These are phyloP conservation scores for Cercospora sojina DNA, from an alignment of 2,329 filamentous ascomycete species.

Conservation along the genomic window DNA sequence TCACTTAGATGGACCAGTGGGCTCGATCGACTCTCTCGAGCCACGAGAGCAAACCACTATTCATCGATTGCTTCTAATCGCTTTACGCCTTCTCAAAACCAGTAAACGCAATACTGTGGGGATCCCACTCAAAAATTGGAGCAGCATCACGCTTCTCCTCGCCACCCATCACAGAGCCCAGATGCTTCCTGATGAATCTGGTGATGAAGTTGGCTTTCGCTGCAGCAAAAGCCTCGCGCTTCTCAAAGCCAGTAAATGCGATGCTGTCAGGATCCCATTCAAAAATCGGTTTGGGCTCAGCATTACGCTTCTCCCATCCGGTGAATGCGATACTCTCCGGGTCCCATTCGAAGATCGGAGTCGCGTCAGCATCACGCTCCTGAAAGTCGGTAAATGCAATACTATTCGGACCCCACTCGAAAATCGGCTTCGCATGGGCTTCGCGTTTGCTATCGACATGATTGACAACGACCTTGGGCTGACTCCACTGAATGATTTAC, in stretches of 20 bases:
- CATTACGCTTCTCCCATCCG: background rate
- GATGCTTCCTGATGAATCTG: background rate
- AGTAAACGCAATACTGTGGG: background rate
- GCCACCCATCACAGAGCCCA: background rate
- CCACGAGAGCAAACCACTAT: no score
- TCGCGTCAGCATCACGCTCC: background rate
- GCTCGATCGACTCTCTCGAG: background rate
- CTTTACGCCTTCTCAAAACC: background rate
- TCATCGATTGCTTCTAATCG: background rate
- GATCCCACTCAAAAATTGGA: background rate
- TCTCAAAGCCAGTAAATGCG: background rate
- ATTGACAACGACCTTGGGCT: background rate
- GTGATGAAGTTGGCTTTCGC: background rate
- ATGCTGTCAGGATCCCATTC: background rate
- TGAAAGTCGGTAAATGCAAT: no score
- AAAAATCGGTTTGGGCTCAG: background rate
- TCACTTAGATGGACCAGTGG: background rate
- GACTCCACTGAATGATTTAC: background rate
- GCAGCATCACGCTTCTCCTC: background rate
- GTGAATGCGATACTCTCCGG: no score
- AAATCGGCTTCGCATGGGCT: background rate
- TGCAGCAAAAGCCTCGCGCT: background rate
- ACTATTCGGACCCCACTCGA: background rate
- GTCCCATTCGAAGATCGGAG: no score
- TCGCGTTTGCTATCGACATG: background rate